Evolutionary conservation across 345 rosid genomes (phyloP).

Genomic region (Populus nigra): DNA sequence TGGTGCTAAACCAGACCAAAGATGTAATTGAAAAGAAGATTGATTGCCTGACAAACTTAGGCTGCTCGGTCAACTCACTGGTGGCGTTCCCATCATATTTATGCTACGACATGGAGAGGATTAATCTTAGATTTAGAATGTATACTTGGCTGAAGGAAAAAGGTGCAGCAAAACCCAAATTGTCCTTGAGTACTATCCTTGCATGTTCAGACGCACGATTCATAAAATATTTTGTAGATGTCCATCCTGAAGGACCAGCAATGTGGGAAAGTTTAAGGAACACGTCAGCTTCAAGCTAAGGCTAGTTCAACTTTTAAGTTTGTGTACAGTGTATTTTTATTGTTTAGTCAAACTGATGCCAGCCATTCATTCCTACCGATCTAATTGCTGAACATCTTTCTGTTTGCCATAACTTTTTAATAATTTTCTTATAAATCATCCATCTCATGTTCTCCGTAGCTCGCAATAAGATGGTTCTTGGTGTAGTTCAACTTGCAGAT

Average conservation of each 20-base stretch:
- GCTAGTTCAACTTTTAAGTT: slow-evolving; percentile 1
- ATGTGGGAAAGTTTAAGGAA: slow-evolving; percentile 64
- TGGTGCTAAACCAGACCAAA: slow-evolving; percentile 65
- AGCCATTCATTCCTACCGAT: not conserved
- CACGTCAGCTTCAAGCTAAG: slow-evolving; percentile 27
- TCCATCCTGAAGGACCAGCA: slow-evolving; percentile 76
- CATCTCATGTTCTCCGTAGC: too few relatives aligned
- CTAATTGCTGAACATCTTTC: not conserved
- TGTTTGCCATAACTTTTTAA: not conserved
- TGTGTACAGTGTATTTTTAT: not conserved
- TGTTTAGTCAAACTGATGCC: not conserved
- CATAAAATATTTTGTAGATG: slow-evolving; percentile 58
- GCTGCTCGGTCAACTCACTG: slow-evolving; percentile 54
- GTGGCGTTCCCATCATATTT: slow-evolving; percentile 53
- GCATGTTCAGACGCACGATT: slow-evolving; percentile 72
- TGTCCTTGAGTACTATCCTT: slow-evolving; percentile 42
- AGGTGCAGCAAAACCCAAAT: slow-evolving; percentile 18
- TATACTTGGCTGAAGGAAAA: slow-evolving; percentile 22
- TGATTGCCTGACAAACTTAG: slow-evolving; percentile 47
- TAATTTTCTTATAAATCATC: not conserved
- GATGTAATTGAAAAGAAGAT: slow-evolving; percentile 69
- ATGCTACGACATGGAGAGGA: slow-evolving; percentile 22
- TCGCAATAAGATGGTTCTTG: too few relatives aligned
- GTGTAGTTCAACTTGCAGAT: too few relatives aligned
- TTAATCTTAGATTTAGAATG: slow-evolving; percentile 26